Base-by-base conservation (phyloP, 1,284 basidiomycete species). In the Tremellales sp. region DNA sequence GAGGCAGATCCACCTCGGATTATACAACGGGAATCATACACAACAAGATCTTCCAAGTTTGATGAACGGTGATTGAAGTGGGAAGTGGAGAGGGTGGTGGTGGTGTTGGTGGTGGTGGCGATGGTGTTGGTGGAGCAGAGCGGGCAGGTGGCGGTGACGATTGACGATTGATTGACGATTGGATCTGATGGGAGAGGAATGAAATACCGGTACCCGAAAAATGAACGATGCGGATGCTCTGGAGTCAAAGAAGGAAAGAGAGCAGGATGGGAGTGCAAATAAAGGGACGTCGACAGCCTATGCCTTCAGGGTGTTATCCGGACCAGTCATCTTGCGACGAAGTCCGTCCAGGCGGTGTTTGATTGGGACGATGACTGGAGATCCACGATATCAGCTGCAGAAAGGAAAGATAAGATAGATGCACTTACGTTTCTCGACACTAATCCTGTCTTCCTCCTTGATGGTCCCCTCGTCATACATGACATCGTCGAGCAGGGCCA, bases 401-500 rank as follows among this genome's bases (percentile, higher is more conserved):
- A 5, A 24, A 24, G 2, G 12, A 3, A 4, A 12, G 3, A 9
- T 38, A 16, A 32, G 29, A 14, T 18, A n/a, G 10, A 16, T 21
- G 33, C 10, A 35, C 84, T 59, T 56, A 91, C 89, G 89, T 18
- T 82, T 87, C 37, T 84, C 81, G 47, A 93, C 87, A 3, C 85
- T 87, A 22, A 78, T 77, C 28, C 83, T 78, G 66, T 94, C 91
- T 58, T 91, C 87, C 37, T 89, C 87, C 76, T 83, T 79, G 66
- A 87, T 87, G 1, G 84, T 82, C 55, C 86, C 88, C 12, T 82
- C 85, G 4, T 81, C 83, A 63, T 92, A 86, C 58, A 97, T 77
- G 3, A 87, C 78, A 52, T 93, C 87, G 66, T 98, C 94, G 61
- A 94, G 83, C 5, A 97, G 77, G 0, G 90, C 86, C 56, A 88